Evolutionary conservation across 768 basidiomycete species (phyloP).

Genomic region (Crepidotus variabilis): DNA sequence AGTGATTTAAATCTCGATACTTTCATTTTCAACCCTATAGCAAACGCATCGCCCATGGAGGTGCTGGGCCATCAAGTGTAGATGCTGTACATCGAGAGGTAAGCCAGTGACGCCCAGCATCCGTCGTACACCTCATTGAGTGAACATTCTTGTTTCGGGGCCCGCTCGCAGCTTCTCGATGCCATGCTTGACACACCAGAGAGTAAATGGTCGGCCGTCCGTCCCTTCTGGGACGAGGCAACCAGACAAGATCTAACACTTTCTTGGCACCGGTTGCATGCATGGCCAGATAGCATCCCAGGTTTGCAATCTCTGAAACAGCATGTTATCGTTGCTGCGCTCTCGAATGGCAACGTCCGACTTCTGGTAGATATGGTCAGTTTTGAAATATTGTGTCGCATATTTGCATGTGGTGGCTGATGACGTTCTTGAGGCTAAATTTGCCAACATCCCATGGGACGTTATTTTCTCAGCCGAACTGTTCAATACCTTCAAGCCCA

Average conservation of each 20-base stretch:
- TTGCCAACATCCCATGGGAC: slow-evolving; percentile 62
- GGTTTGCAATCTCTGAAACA: slow-evolving; percentile 52
- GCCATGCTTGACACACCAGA: slow-evolving; percentile 39
- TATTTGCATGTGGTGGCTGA: not conserved
- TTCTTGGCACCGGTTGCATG: slow-evolving; percentile 59
- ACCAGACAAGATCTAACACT: slow-evolving; percentile 42
- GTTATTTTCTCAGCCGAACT: slow-evolving; percentile 57
- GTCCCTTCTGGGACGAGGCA: slow-evolving; percentile 36
- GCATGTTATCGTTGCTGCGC: slow-evolving; percentile 41
- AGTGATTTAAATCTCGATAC: not conserved
- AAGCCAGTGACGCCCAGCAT: not conserved
- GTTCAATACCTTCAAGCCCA: slow-evolving; percentile 61
- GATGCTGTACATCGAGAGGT: slow-evolving; percentile 58
- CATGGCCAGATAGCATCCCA: slow-evolving; percentile 56
- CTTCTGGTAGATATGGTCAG: slow-evolving; percentile 59
- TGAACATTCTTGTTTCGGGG: not conserved
- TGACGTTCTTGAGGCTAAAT: slow-evolving; percentile 44
- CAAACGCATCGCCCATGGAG: slow-evolving; percentile 38
- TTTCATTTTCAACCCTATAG: slow-evolving; percentile 22
- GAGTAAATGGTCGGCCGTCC: slow-evolving; percentile 47
- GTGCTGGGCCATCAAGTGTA: slow-evolving; percentile 43
- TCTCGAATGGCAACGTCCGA: slow-evolving; percentile 65
- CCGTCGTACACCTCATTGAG: no score
- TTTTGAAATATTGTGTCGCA: not conserved
- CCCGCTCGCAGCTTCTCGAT: slow-evolving; percentile 47